Evolutionary conservation across 176 grass and related monocot species (phyloP).

Genomic region (Oryza meyeriana): DNA sequence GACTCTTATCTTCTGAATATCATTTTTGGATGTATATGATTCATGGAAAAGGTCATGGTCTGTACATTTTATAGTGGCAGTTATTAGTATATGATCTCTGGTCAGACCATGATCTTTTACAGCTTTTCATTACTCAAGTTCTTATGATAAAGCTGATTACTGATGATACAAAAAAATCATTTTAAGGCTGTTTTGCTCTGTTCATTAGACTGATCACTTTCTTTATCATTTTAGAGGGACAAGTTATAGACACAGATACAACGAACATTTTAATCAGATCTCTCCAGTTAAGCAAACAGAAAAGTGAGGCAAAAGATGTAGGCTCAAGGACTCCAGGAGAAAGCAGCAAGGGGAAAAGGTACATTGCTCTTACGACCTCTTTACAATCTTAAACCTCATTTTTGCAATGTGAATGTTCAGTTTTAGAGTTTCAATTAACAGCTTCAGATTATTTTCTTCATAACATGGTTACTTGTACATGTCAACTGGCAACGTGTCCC

Average conservation of each 20-base stretch:
- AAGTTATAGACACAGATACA: slow-evolving; percentile 69
- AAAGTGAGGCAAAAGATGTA: slow-evolving; percentile 48
- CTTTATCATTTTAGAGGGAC: slow-evolving; percentile 49
- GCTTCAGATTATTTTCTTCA: background rate
- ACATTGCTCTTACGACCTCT: background rate
- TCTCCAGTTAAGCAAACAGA: slow-evolving; percentile 67
- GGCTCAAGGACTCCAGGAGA: slow-evolving; percentile 36
- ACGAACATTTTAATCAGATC: slow-evolving; percentile 82
- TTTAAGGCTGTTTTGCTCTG: background rate
- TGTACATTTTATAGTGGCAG: background rate
- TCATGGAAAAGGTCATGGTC: background rate
- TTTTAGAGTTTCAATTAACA: background rate
- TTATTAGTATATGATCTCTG: background rate
- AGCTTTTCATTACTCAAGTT: background rate
- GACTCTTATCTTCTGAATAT: no score
- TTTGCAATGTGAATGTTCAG: background rate
- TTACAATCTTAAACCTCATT: background rate
- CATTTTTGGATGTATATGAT: background rate
- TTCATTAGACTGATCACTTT: background rate
- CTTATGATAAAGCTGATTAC: background rate
- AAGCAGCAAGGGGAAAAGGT: slow-evolving; percentile 58
- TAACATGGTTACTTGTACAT: background rate
- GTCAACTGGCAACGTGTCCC: background rate
- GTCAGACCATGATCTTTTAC: background rate
- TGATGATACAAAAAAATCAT: background rate